Evolutionary conservation across 2,329 filamentous ascomycete genomes (phyloP).

Genomic region (Xylaria sp.): DNA sequence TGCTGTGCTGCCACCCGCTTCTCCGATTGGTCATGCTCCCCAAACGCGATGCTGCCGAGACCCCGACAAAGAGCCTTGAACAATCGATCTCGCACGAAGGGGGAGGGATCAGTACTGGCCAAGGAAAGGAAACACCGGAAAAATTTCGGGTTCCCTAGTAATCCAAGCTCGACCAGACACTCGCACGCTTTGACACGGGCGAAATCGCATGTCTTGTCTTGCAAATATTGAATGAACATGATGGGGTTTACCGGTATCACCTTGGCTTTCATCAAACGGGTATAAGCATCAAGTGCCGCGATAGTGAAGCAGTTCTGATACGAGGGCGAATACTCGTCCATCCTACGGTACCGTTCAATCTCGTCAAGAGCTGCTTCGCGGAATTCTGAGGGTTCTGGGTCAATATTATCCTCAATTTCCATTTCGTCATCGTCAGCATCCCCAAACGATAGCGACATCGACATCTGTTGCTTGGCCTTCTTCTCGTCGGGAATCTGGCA

Average conservation of each 20-base stretch:
- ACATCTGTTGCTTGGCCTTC: slow-evolving; percentile 44
- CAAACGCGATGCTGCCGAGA: slow-evolving; percentile 65
- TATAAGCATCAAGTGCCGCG: slow-evolving; percentile 64
- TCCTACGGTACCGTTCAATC: slow-evolving; percentile 67
- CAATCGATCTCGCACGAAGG: slow-evolving; percentile 62
- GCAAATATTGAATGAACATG: slow-evolving; percentile 65
- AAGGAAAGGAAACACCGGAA: slow-evolving; percentile 60
- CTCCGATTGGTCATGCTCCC: slow-evolving; percentile 50
- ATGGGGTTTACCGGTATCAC: slow-evolving; percentile 57
- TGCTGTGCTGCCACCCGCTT: slow-evolving; percentile 28
- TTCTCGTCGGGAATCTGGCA: slow-evolving; percentile 56
- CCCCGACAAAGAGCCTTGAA: slow-evolving; percentile 63
- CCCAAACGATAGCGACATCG: slow-evolving; percentile 47
- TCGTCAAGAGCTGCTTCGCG: slow-evolving; percentile 60
- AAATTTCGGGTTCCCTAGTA: slow-evolving; percentile 57
- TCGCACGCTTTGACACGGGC: slow-evolving; percentile 70
- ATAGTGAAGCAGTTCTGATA: slow-evolving; percentile 70
- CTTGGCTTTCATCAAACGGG: slow-evolving; percentile 64
- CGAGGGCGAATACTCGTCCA: slow-evolving; percentile 70
- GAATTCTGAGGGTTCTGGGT: slow-evolving; percentile 50
- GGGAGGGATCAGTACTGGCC: slow-evolving; percentile 64
- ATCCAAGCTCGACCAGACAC: slow-evolving; percentile 64
- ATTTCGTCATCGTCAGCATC: slow-evolving; percentile 47
- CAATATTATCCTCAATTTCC: slow-evolving; percentile 41
- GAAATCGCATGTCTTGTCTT: slow-evolving; percentile 64